Evolutionary conservation across 306 rosid genomes (phyloP), one percentile per base, ranked within the genome.

Genomic region (Sicyos edulis): DNA sequence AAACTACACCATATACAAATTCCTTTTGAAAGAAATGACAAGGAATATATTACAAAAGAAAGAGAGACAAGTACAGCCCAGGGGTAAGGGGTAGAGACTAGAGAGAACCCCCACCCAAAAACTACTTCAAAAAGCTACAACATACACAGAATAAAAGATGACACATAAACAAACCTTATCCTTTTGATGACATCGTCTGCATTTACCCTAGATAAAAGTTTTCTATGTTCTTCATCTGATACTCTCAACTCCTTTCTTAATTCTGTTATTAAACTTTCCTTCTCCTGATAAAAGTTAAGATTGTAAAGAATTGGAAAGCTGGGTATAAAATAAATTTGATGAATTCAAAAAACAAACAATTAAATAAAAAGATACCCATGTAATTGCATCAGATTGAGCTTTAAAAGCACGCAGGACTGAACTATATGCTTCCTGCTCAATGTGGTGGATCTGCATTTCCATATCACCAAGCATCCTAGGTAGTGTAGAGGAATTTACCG

Each of bases 241-340:
- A 95, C 96, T 85, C 97, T 95, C 82, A 95, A 82, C 81, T 95
- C 97, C 82, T 91, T 95, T 83, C 99, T 87, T 37, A 95, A 97
- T 80, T 91, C 99, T 7, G 99, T 95, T 81, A 95, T 91, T 89
- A 95, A 84, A 64, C 96, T 85, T 83, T 95, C 99, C 83, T 95
- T 95, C 75, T 95, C 99, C 99, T 95, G 78, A 73, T 56, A 53
- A 78, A 86, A 64, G 65, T 60, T 52, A 52, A 76, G 52, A 67
- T 72, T 40, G 10, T 72, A 69, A 59, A 7, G 29, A 55, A 40
- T 7, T 62, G 12, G 40, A 61, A 81, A 72, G 59, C 77, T 69
- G 77, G 42, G 52, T 58, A 44, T 63, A 14, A 71, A 8, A 40
- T 22, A 49, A 62, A 71, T 24, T 47, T 50, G 32, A 73, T 37